phyloP scores from a whole-genome alignment of 148 eudicot species.

The Rhododendron griersonianum region DNA sequence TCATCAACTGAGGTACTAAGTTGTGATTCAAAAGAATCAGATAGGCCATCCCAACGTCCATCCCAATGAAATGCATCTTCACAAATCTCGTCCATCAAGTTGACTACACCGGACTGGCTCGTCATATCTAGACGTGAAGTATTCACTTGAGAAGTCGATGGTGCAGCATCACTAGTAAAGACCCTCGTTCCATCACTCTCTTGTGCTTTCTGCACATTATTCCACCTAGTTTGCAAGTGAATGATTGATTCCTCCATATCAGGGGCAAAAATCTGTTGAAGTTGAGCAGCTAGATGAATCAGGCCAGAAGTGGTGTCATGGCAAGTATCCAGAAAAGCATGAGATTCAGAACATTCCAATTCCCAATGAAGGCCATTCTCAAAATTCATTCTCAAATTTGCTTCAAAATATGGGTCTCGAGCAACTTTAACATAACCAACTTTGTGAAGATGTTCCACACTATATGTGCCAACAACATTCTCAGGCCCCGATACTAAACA shows the following conservation, averaged over 20 bases:
- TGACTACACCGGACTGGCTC: slow-evolving; percentile 26
- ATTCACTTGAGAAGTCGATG: slow-evolving; percentile 36
- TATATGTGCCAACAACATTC: slow-evolving; percentile 29
- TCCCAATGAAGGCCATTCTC: slow-evolving; percentile 66
- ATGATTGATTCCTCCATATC: slow-evolving; percentile 74
- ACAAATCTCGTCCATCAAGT: slow-evolving; percentile 74
- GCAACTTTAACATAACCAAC: slow-evolving; percentile 84
- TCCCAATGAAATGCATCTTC: slow-evolving; percentile 68
- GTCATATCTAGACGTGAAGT: slow-evolving; percentile 31
- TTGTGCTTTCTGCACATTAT: slow-evolving; percentile 49
- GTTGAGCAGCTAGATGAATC: slow-evolving; percentile 61
- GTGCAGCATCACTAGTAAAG: slow-evolving; percentile 21
- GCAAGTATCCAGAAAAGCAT: slow-evolving; percentile 65
- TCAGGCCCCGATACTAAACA: slow-evolving; percentile 33
- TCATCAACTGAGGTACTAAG: slow-evolving; percentile 18
- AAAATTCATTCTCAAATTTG: slow-evolving; percentile 44
- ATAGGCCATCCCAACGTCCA: slow-evolving; percentile 24
- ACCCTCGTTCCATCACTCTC: slow-evolving; percentile 30
- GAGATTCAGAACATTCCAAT: slow-evolving; percentile 60
- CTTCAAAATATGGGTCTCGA: slow-evolving; percentile 54
- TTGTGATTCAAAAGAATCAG: slow-evolving; percentile 26
- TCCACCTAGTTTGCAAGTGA: slow-evolving; percentile 93
- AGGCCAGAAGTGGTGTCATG: slow-evolving; percentile 80
- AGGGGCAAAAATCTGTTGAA: slow-evolving; percentile 91
- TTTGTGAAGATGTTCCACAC: slow-evolving; percentile 49